These are phyloP conservation scores for Russula emetica DNA, from an alignment of 768 basidiomycete species.

Conservation along the genomic window DNA sequence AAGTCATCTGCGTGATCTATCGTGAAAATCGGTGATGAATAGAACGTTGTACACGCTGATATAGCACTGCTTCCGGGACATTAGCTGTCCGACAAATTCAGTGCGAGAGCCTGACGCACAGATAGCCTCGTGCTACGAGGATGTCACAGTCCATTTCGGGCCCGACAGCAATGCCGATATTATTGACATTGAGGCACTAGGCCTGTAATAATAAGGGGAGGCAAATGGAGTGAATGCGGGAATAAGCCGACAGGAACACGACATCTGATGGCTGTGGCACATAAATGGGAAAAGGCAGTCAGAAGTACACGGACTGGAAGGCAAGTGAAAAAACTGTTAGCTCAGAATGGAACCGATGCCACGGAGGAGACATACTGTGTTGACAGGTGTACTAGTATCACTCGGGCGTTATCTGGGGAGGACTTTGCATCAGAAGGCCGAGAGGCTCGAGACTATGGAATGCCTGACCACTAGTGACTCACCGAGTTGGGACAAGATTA, in stretches of 20 bases:
- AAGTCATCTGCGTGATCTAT: background rate
- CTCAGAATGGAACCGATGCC: slow-evolving; percentile 12
- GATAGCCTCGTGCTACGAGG: slow-evolving; percentile 13
- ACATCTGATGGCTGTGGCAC: slow-evolving; percentile 10
- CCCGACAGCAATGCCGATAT: background rate
- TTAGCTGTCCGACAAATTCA: background rate
- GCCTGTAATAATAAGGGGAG: background rate
- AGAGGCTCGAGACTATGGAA: background rate
- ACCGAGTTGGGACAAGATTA: slow-evolving; percentile 2
- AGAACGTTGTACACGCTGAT: background rate
- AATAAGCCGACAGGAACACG: slow-evolving; percentile 5
- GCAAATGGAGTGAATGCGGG: slow-evolving; percentile 17
- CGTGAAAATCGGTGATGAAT: background rate
- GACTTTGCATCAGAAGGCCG: slow-evolving; percentile 1
- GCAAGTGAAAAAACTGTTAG: background rate
- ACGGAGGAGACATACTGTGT: background rate
- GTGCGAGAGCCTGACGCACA: background rate
- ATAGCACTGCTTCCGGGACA: background rate
- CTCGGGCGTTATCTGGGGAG: background rate
- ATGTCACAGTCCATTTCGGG: slow-evolving; percentile 7
- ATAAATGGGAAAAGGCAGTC: slow-evolving; percentile 1
- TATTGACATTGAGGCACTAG: background rate
- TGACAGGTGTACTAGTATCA: slow-evolving; percentile 3
- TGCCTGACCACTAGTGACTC: background rate
- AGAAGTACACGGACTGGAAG: background rate